These are phyloP conservation scores for Pestalotiopsis sp. DNA, from an alignment of 2,329 filamentous ascomycete species.

Conservation along the genomic window DNA sequence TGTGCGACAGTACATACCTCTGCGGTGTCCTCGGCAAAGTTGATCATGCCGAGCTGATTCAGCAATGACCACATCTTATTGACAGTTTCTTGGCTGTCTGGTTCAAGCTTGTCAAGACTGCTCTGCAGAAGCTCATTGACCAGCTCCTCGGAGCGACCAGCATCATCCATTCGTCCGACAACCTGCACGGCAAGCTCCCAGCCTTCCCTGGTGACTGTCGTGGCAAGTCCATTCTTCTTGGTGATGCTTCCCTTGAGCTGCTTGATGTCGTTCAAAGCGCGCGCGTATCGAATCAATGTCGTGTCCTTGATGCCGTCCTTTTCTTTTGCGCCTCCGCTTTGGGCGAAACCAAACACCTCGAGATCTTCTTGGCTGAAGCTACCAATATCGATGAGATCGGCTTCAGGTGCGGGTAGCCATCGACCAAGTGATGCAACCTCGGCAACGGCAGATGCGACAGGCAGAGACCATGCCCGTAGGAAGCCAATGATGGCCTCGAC, in stretches of 20 bases:
- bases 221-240: constrained; percentile 33
- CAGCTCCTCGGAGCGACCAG: constrained; percentile 69
- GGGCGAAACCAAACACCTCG: constrained; percentile 74
- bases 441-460: constrained; percentile 75
- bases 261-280: constrained; percentile 61
- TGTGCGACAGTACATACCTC: constrained; percentile 64
- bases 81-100: constrained; percentile 71
- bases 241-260: constrained; percentile 40
- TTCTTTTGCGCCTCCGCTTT: constrained; percentile 57
- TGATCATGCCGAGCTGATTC: constrained; percentile 74
- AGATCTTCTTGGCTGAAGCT: constrained; percentile 83
- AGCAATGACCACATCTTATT: constrained; percentile 83
- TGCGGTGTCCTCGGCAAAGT: constrained; percentile 78
- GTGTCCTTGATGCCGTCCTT: constrained; percentile 75
- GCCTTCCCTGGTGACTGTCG: constrained; percentile 59
- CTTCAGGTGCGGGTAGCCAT: constrained; percentile 71
- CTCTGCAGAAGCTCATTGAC: constrained; percentile 73
- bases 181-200: constrained; percentile 91
- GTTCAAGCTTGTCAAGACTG: constrained; percentile 61
- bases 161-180: constrained; percentile 78
- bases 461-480: constrained; percentile 78
- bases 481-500: constrained; percentile 75
- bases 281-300: constrained; percentile 76
- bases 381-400: constrained; percentile 58
- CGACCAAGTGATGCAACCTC: constrained; percentile 83